Conservation (phyloP, 495 filamentous ascomycete species). For the Aspergillus sclerotiicarbonarius region DNA sequence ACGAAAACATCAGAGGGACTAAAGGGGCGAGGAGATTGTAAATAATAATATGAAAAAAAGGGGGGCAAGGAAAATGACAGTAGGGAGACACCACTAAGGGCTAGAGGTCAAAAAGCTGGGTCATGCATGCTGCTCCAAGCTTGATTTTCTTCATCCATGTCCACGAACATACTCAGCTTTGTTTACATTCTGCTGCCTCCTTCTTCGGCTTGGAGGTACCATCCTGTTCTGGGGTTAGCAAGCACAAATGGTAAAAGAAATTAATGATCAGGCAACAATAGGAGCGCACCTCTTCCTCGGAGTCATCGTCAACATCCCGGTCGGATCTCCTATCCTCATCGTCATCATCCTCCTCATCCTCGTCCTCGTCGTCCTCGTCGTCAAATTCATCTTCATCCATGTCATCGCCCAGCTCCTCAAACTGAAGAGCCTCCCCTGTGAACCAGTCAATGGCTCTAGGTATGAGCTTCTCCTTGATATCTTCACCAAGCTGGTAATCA, state of each 20-base stretch:
- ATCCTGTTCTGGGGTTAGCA: conserved; percentile 60
- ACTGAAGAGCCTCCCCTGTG: conserved; percentile 96
- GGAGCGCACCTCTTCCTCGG: conserved; percentile 84
- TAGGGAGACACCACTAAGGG: not conserved
- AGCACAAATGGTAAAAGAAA: conserved; percentile 13
- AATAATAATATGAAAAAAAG: not conserved
- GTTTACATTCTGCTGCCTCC: conserved; percentile 99
- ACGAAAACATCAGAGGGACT: not conserved
- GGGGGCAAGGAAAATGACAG: not conserved
- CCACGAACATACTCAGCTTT: conserved; percentile 62
- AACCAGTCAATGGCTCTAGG: conserved; percentile 99
- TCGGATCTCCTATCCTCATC: conserved; percentile 52
- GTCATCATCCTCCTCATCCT: conserved; percentile 85
- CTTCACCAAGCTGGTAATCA: conserved; percentile 98
- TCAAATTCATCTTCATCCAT: conserved; percentile 84
- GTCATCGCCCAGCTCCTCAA: conserved; percentile 89
- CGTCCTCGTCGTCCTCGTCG: conserved; percentile 85
- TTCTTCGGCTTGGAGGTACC: conserved; percentile 96
- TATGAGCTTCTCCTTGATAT: conserved; percentile 99
- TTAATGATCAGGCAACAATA: not conserved
- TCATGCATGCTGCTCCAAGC: not conserved
- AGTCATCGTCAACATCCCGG: conserved; percentile 63
- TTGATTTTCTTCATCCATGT: not conserved
- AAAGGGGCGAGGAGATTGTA: not conserved
- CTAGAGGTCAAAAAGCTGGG: not conserved